Evolutionary conservation across 371 early-diverging fungal genomes (phyloP).

Genomic region (Mycotypha africana): DNA sequence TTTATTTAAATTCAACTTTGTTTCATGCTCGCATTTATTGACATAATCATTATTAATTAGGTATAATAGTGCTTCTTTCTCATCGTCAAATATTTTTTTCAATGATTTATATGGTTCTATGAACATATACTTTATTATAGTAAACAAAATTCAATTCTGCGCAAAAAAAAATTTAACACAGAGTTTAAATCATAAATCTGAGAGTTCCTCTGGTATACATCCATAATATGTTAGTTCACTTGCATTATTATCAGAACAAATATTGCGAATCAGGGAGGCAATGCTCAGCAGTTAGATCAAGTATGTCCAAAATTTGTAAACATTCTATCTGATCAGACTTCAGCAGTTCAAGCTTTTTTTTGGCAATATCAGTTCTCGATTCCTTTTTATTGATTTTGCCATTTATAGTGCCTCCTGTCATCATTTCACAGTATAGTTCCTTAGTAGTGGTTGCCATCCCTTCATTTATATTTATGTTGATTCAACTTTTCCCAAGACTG

Average conservation of each 20-base stretch:
- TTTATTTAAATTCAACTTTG: too few relatives aligned
- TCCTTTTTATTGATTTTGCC: slow-evolving; percentile 11
- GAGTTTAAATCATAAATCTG: too few relatives aligned
- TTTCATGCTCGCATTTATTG: too few relatives aligned
- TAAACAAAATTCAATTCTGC: too few relatives aligned
- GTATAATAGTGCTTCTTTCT: too few relatives aligned
- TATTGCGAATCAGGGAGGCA: slow-evolving; percentile 7
- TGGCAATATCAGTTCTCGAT: slow-evolving; percentile 8
- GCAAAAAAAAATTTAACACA: too few relatives aligned
- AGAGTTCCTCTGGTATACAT: too few relatives aligned
- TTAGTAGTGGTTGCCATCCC: slow-evolving; percentile 11
- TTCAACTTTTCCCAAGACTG: slow-evolving; percentile 6
- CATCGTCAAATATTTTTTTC: too few relatives aligned
- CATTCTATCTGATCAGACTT: slow-evolving; percentile 10
- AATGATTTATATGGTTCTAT: too few relatives aligned
- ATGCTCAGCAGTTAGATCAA: slow-evolving; percentile 4
- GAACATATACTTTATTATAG: too few relatives aligned
- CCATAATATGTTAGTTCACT: slow-evolving; percentile 15
- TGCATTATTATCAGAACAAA: slow-evolving; percentile 6
- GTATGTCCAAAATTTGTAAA: slow-evolving; percentile 11
- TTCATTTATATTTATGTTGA: slow-evolving; percentile 7
- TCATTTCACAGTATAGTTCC: slow-evolving; percentile 11
- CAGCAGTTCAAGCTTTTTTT: slow-evolving; percentile 9
- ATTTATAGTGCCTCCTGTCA: slow-evolving; percentile 7
- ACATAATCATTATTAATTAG: too few relatives aligned